Conservation (phyloP, 352 stramenopile species). For the Thraustochytrium sp. region DNA sequence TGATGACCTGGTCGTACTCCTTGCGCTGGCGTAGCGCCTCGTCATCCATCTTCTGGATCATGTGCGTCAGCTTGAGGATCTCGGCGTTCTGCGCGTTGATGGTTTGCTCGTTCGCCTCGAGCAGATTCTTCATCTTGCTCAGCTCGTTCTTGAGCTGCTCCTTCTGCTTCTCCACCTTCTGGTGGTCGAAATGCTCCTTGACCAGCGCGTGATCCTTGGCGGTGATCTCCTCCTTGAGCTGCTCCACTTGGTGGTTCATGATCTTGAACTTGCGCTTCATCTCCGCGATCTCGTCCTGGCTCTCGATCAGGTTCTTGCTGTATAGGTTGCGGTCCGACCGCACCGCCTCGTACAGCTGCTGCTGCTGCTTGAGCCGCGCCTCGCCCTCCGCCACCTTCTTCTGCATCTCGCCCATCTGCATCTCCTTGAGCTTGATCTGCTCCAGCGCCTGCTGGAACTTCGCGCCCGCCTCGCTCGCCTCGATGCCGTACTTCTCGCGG, state of each 20-base stretch:
- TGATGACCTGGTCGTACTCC: conserved; percentile 92
- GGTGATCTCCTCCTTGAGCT: conserved; percentile 89
- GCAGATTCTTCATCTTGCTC: conserved; percentile 70
- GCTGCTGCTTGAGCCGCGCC: conserved; percentile 89
- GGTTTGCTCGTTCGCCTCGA: conserved; percentile 78
- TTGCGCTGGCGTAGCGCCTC: conserved; percentile 84
- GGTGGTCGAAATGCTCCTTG: conserved; percentile 90
- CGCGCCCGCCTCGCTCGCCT: conserved; percentile 54
- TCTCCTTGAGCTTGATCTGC: conserved; percentile 65
- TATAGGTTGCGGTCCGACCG: conserved; percentile 88
- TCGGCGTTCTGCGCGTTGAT: conserved; percentile 89
- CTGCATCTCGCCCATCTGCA: conserved; percentile 56
- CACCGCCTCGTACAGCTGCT: conserved; percentile 90
- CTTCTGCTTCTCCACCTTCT: conserved; percentile 86
- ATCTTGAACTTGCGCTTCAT: conserved; percentile 96
- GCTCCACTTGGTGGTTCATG: conserved; percentile 87
- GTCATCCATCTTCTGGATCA: conserved; percentile 87
- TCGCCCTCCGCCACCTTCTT: conserved; percentile 76
- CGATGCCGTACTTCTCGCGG: conserved; percentile 46
- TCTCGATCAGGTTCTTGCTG: conserved; percentile 90
- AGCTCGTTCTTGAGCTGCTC: conserved; percentile 88
- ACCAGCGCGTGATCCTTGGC: conserved; percentile 89
- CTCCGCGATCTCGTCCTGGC: conserved; percentile 87
- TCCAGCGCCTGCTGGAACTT: conserved; percentile 49
- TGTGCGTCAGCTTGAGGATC: conserved; percentile 79